Evolutionary conservation across 2,329 filamentous ascomycete genomes (phyloP), one percentile per base, ranked within the genome.

Genomic region (Fusarium oxysporum): DNA sequence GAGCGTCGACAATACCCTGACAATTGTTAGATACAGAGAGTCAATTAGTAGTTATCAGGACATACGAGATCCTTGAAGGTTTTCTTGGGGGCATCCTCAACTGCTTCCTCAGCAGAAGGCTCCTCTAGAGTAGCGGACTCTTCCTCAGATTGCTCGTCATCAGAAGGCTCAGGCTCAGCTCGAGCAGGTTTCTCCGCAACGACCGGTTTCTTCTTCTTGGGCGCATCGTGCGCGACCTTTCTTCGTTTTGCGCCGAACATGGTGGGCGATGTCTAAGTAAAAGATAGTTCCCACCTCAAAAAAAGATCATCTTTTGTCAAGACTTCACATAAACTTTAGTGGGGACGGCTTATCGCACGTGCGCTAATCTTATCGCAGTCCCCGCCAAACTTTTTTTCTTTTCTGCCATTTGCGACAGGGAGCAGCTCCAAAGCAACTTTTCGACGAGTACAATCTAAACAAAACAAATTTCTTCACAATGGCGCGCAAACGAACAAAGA

Each of bases 401-500:
- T 75, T 70, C 62, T 61, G 62, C 41, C 70, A 74, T 73, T 74
- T 77, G 69, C 73, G 68, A 75, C 68, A 50, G 66, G 48, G 53
- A 56, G 47, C 43, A 41, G 50, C 35, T 54, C 54, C 38, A 9
- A 23, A 60, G 56, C 64, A 71, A 62, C 68, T 54, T 45, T 68
- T 68, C 9, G 43, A 70, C 41, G 65, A 68, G 2, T 38, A 66
- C 41, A 9, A 72, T 58, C 38, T 11, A 19, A 54, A 37, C 55
- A 37, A 67, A 45, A 32, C 35, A 58, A 54, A 70, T 40, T 43
- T 71, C 66, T 67, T 73, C 79, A 68, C 45, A 78, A 97, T 97
- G 95, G 94, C 93, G 40, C 92, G 92, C 82, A 88, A 89, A 84
- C 88, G 94, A 79, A 91, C 90, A 57, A 98, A 97, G 86, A 97